Base-by-base conservation (phyloP, 371 early-diverging fungal species). In the Mucor indicus region DNA sequence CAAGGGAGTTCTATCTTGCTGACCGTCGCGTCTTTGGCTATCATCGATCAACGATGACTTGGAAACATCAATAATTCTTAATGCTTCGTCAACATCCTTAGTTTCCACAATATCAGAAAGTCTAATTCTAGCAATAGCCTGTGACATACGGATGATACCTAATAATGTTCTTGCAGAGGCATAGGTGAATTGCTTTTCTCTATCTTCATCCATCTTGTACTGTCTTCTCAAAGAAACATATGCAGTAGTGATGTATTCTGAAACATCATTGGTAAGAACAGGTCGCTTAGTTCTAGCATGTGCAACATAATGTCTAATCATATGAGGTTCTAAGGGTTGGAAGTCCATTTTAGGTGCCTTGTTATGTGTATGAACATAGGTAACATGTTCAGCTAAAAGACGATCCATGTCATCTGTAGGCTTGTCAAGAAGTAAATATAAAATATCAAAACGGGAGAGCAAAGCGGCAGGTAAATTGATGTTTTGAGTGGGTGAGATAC, bases 401-500 rank as follows among this genome's bases (percentile, higher is more conserved):
- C 81, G 61, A 64, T 92, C 90, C 62, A 81, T 69, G 40, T 88
- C 87, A 41, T 81, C 72, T 39, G 83, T 80, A 16, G 92, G 86
- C 10, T 77, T 81, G 64, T 95, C 95, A 23, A 89, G 80, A 9
- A 98, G 86, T 60, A 98, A 82, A 67, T 93, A 95, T 33, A 94
- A 60, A 52, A 98, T 84, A 81, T 99, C 99, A 67, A 99, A 99
- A 71, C 99, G 88, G 20, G 93, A 92, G 38, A 99, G 68, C 36
- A 99, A 80, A 15, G 99, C 90, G 33, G 90, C 92, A 7, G 99
- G 99, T 38, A 99, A 79, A 48, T 95, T 94, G 63, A 98, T 95
- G 70, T 99, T 99, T 62, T 93, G 86, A 23, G 83, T 84, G 12
- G 92, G 82, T 16, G 85, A 84, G 30, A 86, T 75, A 49, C 81